Evolutionary conservation across 257 asterid genomes (phyloP).

Genomic region (Handroanthus guayacan): DNA sequence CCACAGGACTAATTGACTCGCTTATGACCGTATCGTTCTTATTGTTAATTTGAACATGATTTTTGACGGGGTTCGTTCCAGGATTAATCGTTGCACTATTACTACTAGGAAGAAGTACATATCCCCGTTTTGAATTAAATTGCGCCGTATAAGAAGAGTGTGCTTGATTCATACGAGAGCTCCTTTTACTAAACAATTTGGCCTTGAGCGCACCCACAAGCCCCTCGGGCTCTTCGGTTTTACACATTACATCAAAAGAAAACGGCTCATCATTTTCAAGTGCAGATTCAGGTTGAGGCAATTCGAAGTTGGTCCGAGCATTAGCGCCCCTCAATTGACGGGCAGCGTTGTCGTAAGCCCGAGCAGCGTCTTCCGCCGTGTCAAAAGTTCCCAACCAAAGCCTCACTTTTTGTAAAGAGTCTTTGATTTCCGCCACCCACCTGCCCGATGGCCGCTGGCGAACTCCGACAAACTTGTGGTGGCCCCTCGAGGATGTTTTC

Average conservation of each 20-base stretch:
- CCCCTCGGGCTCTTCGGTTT: constrained; percentile 66
- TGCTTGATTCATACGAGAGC: constrained; percentile 35
- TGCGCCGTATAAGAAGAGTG: constrained; percentile 17
- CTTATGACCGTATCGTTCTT: not conserved
- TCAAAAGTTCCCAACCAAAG: constrained; percentile 88
- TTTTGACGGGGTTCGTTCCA: not conserved
- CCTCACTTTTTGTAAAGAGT: constrained; percentile 79
- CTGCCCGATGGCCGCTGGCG: constrained; percentile 87
- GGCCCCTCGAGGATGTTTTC: constrained; percentile 71
- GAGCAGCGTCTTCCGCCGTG: constrained; percentile 84
- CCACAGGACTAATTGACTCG: constrained; percentile 16
- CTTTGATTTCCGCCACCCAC: constrained; percentile 95
- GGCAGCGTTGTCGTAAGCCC: constrained; percentile 84
- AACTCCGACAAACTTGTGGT: constrained; percentile 77
- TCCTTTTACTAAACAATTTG: constrained; percentile 53
- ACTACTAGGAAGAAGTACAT: not conserved
- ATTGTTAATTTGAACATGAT: not conserved
- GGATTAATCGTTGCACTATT: not conserved
- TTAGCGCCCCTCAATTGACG: constrained; percentile 70
- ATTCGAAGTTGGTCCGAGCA: constrained; percentile 78
- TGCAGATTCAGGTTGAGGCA: constrained; percentile 41
- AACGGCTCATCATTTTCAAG: constrained; percentile 56
- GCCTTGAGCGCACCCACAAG: constrained; percentile 77
- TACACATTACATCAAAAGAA: constrained; percentile 75
- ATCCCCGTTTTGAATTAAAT: not conserved